Base-by-base conservation (phyloP, 495 filamentous ascomycete species). In the Penicillium maclennaniae region DNA sequence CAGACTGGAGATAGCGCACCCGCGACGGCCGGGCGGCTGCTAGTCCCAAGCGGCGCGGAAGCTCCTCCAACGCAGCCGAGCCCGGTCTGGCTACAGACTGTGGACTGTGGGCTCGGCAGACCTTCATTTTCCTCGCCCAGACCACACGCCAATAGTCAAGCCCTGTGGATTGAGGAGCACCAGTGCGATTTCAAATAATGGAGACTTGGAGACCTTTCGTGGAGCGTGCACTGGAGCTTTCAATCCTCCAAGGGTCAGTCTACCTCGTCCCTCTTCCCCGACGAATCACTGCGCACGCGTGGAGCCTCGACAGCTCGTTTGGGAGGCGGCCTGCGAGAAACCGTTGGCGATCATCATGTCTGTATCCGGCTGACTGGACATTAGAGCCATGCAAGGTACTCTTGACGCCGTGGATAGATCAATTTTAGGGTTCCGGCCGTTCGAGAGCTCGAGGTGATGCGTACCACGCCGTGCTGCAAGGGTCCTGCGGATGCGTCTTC, bases 311-410 rank as follows among this genome's bases (percentile, higher is more conserved):
- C 49, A n/a, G 37, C 21, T 47, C 55, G 50, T 43, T 41, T 36
- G 42, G 37, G 55, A 47, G 15, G n/a, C n/a, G 44, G 55, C 10
- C 31, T 64, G 61, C 53, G 55, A 53, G 56, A 61, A 59, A 60
- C 61, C 61, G 63, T 67, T 62, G 63, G 37, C 58, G 63, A 67
- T 61, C 63, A 54, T 37, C 28, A 56, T 55, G 59, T 39, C 39
- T 31, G 44, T 50, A 52, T 50, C 55, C 53, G 62, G 49, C 21
- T 45, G 48, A 47, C 26, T 43, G 45, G 58, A 51, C 28, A 34
- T 45, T 36, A 45, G 31, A 12, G 14, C 31, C 12, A 47, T 9
- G 19, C 17, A n/a, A 7, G 0, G n/a, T n/a, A 19, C 7, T 19
- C 12, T 31, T 31, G n/a, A 31, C 27, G 27, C 7, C 1, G 9